phyloP scores from a whole-genome alignment of 2,329 filamentous ascomycete genomes.

The Claviceps spartinae region DNA sequence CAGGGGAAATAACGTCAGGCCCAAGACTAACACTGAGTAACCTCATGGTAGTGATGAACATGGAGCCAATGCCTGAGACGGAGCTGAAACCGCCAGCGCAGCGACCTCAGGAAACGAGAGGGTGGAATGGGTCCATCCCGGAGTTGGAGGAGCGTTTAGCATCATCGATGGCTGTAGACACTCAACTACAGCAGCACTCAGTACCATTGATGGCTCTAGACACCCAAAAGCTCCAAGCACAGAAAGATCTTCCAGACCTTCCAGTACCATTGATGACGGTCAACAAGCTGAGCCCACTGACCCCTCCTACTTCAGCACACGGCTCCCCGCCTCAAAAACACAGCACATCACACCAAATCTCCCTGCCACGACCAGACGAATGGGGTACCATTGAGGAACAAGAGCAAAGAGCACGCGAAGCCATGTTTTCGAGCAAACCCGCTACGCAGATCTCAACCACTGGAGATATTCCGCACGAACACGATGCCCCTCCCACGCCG shows the following conservation, averaged over 20 bases:
- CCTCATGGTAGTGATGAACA: constrained; percentile 26
- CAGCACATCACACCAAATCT: constrained; percentile 14
- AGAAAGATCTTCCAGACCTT: too few species aligned
- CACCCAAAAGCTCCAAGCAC: too few species aligned
- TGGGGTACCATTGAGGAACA: constrained; percentile 19
- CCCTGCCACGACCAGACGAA: constrained; percentile 20
- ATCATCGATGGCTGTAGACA: not conserved
- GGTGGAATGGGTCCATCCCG: not conserved
- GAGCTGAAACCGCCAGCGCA: not conserved
- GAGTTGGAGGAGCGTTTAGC: not conserved
- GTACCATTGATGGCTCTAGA: too few species aligned
- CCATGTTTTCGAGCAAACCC: constrained; percentile 10
- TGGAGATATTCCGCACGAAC: constrained; percentile 14
- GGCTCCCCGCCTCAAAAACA: constrained; percentile 15
- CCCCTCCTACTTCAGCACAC: constrained; percentile 18
- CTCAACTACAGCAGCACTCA: too few species aligned
- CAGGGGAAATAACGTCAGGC: constrained; percentile 1
- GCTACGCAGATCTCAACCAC: constrained; percentile 11
- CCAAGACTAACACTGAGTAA: constrained; percentile 15
- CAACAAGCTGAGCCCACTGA: constrained; percentile 11
- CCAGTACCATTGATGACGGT: not conserved
- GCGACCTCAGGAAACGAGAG: not conserved
- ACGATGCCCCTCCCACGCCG: constrained; percentile 6
- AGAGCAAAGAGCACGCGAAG: constrained; percentile 14
- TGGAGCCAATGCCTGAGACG: constrained; percentile 18